Evolutionary conservation across 805 yeast genomes (phyloP), one percentile per base, ranked within the genome.

Genomic region (Ogataea thermomethanolica): DNA sequence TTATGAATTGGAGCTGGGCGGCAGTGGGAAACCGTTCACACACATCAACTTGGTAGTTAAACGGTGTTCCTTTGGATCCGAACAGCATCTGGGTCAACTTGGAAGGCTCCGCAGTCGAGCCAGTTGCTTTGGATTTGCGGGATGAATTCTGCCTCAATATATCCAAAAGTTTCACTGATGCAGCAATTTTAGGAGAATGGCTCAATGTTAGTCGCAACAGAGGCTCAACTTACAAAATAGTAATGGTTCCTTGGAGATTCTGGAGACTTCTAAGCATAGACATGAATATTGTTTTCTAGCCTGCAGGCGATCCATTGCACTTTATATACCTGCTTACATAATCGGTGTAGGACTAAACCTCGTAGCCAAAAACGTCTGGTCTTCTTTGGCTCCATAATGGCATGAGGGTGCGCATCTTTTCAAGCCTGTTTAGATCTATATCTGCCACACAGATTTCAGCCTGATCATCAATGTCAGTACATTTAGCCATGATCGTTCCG

Each of bases 341-440:
- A 39, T 28, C 34, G n/a, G n/a, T 12, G 11, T 26, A 11, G 7
- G 9, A 12, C 33, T 44, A 63, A 9, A 63, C 61, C 25, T 55
- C 56, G 41, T 65, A 64, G n/a, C 77, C 73, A 55, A 78, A 73
- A 2, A 81, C 73, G 40, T 77, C 84, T 2, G 76, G 68, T 37
- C 93, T 68, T 45, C 93, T 70, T 56, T 88, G 96, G 1, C 69
- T 62, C 76, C 84, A 73, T 32, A 88, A 61, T 0, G 96, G 96
- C 90, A 89, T 82, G 47, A 80, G 78, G 14, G 54, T 55, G 51
- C 96, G 69, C 3, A 84, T 68, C 13, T 64, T 64, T 4, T 70
- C 63, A 22, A 84, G 55, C 5, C 59, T 51, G 0, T 66, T 72
- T 24, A 72, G 56, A 48, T 85, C 87, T 23, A 89, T 65, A 41